Evolutionary conservation across 75 land plant genomes (phyloP).

Genomic region (Azolla pinnata): DNA sequence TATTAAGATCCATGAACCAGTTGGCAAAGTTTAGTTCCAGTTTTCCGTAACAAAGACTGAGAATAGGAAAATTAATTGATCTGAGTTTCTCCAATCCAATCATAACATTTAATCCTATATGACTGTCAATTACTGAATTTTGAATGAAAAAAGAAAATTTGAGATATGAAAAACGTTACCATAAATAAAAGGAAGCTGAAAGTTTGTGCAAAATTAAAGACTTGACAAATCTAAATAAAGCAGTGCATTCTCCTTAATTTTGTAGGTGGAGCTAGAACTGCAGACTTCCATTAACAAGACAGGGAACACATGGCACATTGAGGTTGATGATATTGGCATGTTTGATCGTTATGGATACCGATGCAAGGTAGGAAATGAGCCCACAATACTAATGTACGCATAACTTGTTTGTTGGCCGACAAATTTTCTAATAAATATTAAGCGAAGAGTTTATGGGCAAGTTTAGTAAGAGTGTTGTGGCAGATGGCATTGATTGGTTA

Average conservation of each 20-base stretch:
- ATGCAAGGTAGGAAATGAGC: slow-evolving; percentile 50
- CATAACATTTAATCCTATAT: background rate
- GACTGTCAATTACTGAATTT: no score
- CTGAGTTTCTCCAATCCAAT: no score
- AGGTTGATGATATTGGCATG: slow-evolving; percentile 26
- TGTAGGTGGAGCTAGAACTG: slow-evolving; percentile 70
- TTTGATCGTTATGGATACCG: slow-evolving; percentile 80
- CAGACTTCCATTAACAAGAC: slow-evolving; percentile 68
- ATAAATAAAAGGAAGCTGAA: background rate
- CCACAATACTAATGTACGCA: no score
- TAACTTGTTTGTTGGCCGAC: no score
- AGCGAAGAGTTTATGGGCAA: background rate
- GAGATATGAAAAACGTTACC: background rate
- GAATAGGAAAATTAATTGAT: no score
- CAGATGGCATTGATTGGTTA: no score
- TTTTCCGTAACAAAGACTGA: no score
- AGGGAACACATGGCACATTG: slow-evolving; percentile 80
- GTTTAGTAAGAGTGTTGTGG: background rate
- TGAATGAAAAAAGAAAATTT: no score
- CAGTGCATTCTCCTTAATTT: background rate
- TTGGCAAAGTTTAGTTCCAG: no score
- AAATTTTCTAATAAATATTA: background rate
- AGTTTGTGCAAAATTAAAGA: background rate
- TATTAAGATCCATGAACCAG: no score
- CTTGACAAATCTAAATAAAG: background rate